A percentile compares a stretch with the other conserved stretches of the same genome.
Conservation (phyloP, 2,329 filamentous ascomycete genomes). For the Penicillium sp. region DNA sequence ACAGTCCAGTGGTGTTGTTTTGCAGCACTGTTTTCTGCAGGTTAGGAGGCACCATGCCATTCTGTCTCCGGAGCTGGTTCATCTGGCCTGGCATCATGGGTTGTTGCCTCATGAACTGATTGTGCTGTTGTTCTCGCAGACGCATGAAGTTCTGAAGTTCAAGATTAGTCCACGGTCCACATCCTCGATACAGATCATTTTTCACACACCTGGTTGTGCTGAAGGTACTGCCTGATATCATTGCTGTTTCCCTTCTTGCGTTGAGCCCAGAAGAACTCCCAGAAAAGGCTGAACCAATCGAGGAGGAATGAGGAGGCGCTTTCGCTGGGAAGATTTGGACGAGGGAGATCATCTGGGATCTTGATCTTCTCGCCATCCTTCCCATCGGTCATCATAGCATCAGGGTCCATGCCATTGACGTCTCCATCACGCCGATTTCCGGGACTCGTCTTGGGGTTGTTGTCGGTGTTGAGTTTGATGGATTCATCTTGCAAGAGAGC, state of each 20-base stretch:
- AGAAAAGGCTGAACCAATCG: constrained; percentile 97
- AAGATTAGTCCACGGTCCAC: constrained; percentile 14
- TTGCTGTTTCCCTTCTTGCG: constrained; percentile 64
- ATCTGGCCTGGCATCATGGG: constrained; percentile 58
- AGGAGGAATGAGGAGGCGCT: constrained; percentile 76
- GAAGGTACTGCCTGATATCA: constrained; percentile 71
- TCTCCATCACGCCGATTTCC: constrained; percentile 65
- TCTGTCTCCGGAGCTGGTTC: constrained; percentile 51
- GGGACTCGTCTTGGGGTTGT: constrained; percentile 65
- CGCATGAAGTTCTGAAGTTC: constrained; percentile 59
- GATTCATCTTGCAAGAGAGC: constrained; percentile 64
- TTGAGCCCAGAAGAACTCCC: constrained; percentile 88
- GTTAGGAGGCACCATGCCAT: constrained; percentile 38
- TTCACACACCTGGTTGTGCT: constrained; percentile 69
- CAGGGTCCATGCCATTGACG: constrained; percentile 69
- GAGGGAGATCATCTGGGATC: constrained; percentile 74
- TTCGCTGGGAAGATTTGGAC: constrained; percentile 55
- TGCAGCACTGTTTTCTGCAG: constrained; percentile 74
- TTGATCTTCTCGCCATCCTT: constrained; percentile 75
- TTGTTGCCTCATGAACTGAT: constrained; percentile 72
- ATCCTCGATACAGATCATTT: not conserved
- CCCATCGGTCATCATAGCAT: constrained; percentile 76
- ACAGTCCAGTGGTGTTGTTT: constrained; percentile 57
- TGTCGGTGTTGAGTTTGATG: constrained; percentile 55
- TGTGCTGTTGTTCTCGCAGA: constrained; percentile 71